Conservation (phyloP, 2,329 filamentous ascomycete species). For the Pseudopyrenochaeta lycopersici region DNA sequence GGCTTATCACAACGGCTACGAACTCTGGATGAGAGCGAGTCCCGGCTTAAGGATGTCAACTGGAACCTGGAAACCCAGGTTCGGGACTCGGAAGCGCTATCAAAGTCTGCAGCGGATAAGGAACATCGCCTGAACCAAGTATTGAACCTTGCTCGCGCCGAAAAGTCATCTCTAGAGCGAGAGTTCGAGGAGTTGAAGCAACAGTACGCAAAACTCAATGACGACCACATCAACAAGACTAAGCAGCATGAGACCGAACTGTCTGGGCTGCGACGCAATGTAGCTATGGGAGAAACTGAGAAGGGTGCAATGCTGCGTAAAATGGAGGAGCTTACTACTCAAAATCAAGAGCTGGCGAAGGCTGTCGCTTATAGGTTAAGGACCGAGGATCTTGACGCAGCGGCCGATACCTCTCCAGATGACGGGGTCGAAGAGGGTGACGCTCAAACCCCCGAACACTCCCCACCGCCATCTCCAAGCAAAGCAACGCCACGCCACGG, state of each 20-base stretch:
- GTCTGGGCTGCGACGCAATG: slow-evolving; percentile 80
- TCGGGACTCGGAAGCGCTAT: slow-evolving; percentile 78
- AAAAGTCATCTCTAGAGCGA: slow-evolving; percentile 80
- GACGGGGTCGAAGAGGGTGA: slow-evolving; percentile 65
- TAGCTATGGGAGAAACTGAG: slow-evolving; percentile 81
- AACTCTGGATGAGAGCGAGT: slow-evolving; percentile 89
- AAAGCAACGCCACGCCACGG: slow-evolving; percentile 92
- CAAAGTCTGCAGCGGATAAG: slow-evolving; percentile 80
- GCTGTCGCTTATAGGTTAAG: slow-evolving; percentile 80
- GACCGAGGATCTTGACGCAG: slow-evolving; percentile 65
- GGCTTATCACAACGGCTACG: slow-evolving; percentile 81
- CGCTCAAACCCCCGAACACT: slow-evolving; percentile 79
- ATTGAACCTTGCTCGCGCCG: slow-evolving; percentile 73
- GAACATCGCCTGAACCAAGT: slow-evolving; percentile 82
- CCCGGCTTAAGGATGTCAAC: slow-evolving; percentile 97
- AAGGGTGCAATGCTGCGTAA: slow-evolving; percentile 80
- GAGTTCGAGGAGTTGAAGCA: slow-evolving; percentile 92
- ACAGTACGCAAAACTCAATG: slow-evolving; percentile 77
- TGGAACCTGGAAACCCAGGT: slow-evolving; percentile 95
- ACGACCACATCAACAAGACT: slow-evolving; percentile 78
- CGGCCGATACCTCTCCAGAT: slow-evolving; percentile 62
- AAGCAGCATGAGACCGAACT: slow-evolving; percentile 92
- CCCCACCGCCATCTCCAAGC: slow-evolving; percentile 86
- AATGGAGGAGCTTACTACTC: slow-evolving; percentile 84
- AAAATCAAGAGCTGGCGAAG: slow-evolving; percentile 90